Percentiles rank a stretch among this genome's conserved stretches.
These are phyloP conservation scores for Cordyceps cicadae DNA, from an alignment of 2,329 filamentous ascomycete species.

Conservation along the genomic window DNA sequence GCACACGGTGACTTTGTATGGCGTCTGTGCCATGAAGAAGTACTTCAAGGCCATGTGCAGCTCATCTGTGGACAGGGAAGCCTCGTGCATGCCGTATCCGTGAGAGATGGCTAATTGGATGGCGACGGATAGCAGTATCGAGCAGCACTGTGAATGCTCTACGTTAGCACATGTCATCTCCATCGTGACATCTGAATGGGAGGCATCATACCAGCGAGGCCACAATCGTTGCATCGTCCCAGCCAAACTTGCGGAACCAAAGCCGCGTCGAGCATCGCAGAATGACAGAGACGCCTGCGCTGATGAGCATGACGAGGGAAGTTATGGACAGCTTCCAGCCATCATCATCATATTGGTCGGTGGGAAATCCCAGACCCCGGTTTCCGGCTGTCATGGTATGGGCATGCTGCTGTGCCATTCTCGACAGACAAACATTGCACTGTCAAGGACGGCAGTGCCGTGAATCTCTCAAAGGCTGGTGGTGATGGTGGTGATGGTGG, in stretches of 20 bases:
- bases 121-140: constrained; percentile 23
- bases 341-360: constrained; percentile 26
- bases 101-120: constrained; percentile 28
- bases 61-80: constrained; percentile 23
- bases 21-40: constrained; percentile 39
- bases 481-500: background rate
- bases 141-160: constrained; percentile 19
- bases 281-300: constrained; percentile 26
- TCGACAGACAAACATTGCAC: background rate
- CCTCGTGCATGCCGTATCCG: constrained; percentile 32
- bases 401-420: background rate
- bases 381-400: background rate
- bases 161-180: background rate
- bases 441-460: background rate
- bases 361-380: constrained; percentile 19
- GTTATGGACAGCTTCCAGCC: constrained; percentile 28
- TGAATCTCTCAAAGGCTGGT: background rate
- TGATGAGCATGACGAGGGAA: constrained; percentile 26
- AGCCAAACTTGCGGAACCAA: constrained; percentile 24
- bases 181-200: background rate
- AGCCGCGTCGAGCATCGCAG: constrained; percentile 27
- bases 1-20: constrained; percentile 42
- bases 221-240: constrained; percentile 31
- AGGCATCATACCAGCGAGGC: constrained; percentile 23
- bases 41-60: constrained; percentile 22